Evolutionary conservation across 2,329 filamentous ascomycete genomes (phyloP).

Genomic region (Cercospora janseana): DNA sequence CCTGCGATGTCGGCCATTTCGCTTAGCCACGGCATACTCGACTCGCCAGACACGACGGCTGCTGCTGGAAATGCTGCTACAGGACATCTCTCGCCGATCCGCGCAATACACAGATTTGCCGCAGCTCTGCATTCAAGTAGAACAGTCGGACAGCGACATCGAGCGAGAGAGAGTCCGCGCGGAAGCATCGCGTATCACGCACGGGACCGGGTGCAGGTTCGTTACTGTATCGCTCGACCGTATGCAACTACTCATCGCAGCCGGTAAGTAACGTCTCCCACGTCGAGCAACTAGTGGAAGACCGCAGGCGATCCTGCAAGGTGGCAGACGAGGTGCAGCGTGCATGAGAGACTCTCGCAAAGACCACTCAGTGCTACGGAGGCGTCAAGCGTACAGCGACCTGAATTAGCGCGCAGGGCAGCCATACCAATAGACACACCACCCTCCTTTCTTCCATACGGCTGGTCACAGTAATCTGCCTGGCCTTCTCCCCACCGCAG

Average conservation of each 20-base stretch:
- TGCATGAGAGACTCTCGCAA: not conserved
- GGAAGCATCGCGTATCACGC: too few relatives aligned
- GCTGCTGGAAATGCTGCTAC: too few relatives aligned
- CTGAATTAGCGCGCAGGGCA: constrained; percentile 16
- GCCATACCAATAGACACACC: constrained; percentile 9
- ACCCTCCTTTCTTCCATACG: not conserved
- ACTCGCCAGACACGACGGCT: not conserved
- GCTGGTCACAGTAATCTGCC: too few relatives aligned
- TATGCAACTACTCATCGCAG: too few relatives aligned
- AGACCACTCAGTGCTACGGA: constrained; percentile 13
- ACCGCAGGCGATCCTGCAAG: constrained; percentile 7
- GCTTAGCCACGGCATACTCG: constrained; percentile 6
- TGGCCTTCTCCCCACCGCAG: too few relatives aligned
- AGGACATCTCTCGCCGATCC: too few relatives aligned
- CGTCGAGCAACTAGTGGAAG: constrained; percentile 2
- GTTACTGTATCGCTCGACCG: too few relatives aligned
- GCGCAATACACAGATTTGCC: too few relatives aligned
- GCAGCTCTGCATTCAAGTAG: too few relatives aligned
- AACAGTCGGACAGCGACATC: too few relatives aligned
- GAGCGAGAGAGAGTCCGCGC: too few relatives aligned
- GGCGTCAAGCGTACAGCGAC: constrained; percentile 23
- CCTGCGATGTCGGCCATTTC: not conserved
- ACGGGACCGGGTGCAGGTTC: too few relatives aligned
- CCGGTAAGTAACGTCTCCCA: not conserved
- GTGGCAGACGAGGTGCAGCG: not conserved